phyloP scores from a whole-genome alignment of 139 green algal species.

The Chlorella sp. region DNA sequence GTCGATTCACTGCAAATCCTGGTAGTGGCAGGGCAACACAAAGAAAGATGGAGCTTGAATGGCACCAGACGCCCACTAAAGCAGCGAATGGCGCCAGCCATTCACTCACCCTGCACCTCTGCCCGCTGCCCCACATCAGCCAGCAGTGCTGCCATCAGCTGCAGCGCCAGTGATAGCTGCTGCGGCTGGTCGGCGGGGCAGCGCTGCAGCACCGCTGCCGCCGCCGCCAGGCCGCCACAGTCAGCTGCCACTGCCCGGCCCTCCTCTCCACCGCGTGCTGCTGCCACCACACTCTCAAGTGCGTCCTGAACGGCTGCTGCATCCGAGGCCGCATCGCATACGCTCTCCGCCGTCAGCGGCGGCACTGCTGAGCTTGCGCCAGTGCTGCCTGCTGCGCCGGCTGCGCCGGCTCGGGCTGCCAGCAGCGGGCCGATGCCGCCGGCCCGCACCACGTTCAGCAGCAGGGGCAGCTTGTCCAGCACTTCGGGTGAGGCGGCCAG shows the following conservation, averaged over 20 bases:
- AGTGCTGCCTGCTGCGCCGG: not conserved
- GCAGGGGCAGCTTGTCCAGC: constrained; percentile 51
- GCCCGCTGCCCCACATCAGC: not conserved
- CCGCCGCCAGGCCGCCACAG: constrained; percentile 32
- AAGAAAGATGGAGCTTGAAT: too few species aligned
- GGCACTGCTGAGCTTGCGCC: not conserved
- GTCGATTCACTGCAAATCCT: too few species aligned
- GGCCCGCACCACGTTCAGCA: constrained; percentile 57
- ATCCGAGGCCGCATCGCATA: not conserved
- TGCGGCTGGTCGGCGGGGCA: not conserved
- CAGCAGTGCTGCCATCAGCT: constrained; percentile 30
- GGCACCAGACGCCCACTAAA: too few species aligned
- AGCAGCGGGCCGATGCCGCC: constrained; percentile 44
- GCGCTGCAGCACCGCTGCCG: constrained; percentile 10
- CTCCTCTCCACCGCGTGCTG: constrained; percentile 4
- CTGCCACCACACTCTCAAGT: constrained; percentile 61
- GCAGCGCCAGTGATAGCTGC: constrained; percentile 20
- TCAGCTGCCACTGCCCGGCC: constrained; percentile 30
- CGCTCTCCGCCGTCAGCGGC: not conserved
- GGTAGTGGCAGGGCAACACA: not conserved
- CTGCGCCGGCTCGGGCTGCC: not conserved
- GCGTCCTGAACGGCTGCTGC: constrained; percentile 54
- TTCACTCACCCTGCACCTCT: not conserved
- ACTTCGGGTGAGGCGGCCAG: constrained; percentile 50
- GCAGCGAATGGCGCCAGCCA: too few species aligned